These are phyloP conservation scores for Viola pubescens DNA, from an alignment of 441 rosid genomes.

Conservation along the genomic window DNA sequence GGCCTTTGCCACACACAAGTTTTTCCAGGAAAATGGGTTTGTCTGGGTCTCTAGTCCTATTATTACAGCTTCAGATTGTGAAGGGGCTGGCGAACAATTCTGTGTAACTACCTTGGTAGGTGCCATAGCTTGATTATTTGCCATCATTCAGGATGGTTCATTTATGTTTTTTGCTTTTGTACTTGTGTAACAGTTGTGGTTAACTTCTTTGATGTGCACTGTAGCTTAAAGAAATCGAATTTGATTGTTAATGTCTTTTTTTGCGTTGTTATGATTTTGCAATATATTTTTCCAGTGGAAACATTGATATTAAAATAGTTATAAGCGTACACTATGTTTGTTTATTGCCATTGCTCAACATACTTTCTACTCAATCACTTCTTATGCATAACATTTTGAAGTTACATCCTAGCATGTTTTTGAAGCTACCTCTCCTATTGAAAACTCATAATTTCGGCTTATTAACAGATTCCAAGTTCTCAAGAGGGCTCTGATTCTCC, in stretches of 20 bases:
- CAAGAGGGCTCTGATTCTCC: constrained; percentile 46
- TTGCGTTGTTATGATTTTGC: background rate
- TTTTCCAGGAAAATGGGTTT: constrained; percentile 89
- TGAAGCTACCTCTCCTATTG: background rate
- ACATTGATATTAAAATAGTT: background rate
- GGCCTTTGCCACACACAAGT: constrained; percentile 91
- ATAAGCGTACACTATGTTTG: background rate
- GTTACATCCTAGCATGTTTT: background rate
- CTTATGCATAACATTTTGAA: background rate
- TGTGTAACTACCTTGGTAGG: constrained; percentile 96
- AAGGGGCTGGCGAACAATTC: constrained; percentile 98
- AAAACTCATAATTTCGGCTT: background rate
- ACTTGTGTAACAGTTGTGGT: background rate
- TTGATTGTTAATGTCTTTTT: background rate
- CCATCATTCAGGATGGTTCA: background rate
- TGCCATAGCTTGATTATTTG: background rate
- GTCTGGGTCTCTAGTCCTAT: constrained; percentile 98
- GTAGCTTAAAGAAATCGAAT: background rate
- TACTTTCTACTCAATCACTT: background rate
- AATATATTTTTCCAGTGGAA: background rate
- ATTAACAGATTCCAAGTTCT: constrained; percentile 69
- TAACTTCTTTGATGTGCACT: background rate
- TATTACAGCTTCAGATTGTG: constrained; percentile 91
- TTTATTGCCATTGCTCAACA: background rate
- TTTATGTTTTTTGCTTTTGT: background rate